phyloP scores from a whole-genome alignment of 2,329 filamentous ascomycete genomes.

The Diaporthe sp. region DNA sequence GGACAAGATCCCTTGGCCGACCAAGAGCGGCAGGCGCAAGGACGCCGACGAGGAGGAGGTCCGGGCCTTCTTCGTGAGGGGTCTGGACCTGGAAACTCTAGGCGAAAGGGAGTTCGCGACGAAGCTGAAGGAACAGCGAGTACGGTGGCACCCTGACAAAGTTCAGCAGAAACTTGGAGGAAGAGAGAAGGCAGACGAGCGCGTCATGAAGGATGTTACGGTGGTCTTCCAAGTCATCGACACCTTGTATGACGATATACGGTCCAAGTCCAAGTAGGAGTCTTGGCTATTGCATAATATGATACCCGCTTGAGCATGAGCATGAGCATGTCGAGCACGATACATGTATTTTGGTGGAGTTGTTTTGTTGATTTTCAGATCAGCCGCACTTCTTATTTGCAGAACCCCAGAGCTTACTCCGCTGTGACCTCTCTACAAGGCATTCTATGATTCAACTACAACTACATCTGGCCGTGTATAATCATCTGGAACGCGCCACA shows the following conservation, averaged over 20 bases:
- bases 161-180: constrained; percentile 89
- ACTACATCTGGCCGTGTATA: neutral
- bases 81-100: constrained; percentile 54
- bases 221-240: constrained; percentile 94
- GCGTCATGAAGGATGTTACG: constrained; percentile 82
- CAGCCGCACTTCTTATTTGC: neutral
- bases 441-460: neutral
- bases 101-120: constrained; percentile 58
- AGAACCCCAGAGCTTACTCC: neutral
- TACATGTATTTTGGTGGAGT: neutral
- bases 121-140: constrained; percentile 82
- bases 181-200: constrained; percentile 75
- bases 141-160: constrained; percentile 98
- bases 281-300: neutral
- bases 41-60: constrained; percentile 70
- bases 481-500: neutral
- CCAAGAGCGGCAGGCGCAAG: constrained; percentile 66
- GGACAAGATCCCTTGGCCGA: constrained; percentile 76
- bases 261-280: constrained; percentile 45
- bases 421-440: neutral
- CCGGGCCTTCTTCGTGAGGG: constrained; percentile 73
- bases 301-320: neutral
- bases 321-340: neutral
- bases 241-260: constrained; percentile 76
- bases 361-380: neutral